A percentile compares a stretch with the other conserved stretches of the same genome.
These are phyloP conservation scores for Hypoxylon cercidicola DNA, from an alignment of 495 filamentous ascomycete genomes.

Conservation along the genomic window DNA sequence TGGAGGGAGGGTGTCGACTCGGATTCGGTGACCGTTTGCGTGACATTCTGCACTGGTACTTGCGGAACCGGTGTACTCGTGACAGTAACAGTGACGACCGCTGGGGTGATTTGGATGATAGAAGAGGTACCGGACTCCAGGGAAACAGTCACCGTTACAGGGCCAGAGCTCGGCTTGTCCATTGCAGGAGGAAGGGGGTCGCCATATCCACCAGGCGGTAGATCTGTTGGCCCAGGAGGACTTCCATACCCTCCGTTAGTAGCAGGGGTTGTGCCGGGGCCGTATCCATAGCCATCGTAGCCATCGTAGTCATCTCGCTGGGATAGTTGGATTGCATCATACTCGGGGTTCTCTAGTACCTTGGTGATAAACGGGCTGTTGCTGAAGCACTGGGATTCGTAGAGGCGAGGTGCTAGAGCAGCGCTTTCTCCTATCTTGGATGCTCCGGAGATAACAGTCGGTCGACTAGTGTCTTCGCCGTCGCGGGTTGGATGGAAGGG, in stretches of 20 bases:
- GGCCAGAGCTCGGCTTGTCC: slow-evolving; percentile 16
- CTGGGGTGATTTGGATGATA: background rate
- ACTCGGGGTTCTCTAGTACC: background rate
- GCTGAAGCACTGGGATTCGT: background rate
- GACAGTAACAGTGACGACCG: slow-evolving; percentile 13
- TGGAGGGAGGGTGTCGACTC: background rate
- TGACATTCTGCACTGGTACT: slow-evolving; percentile 13
- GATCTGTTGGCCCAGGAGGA: slow-evolving; percentile 13
- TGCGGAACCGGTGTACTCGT: slow-evolving; percentile 17
- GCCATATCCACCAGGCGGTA: slow-evolving; percentile 36
- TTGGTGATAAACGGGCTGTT: slow-evolving; percentile 24
- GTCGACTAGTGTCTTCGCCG: slow-evolving; percentile 12
- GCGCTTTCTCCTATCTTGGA: too few species aligned
- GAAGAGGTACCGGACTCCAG: slow-evolving; percentile 13
- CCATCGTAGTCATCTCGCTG: slow-evolving; percentile 27
- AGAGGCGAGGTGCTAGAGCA: background rate
- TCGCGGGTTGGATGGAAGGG: slow-evolving; percentile 8
- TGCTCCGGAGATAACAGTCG: background rate
- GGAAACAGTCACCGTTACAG: slow-evolving; percentile 22
- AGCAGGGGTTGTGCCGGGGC: slow-evolving; percentile 11
- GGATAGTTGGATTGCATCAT: slow-evolving; percentile 1
- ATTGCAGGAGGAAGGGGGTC: slow-evolving; percentile 14
- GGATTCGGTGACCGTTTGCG: slow-evolving; percentile 21
- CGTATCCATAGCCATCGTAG: slow-evolving; percentile 30
- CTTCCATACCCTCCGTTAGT: slow-evolving; percentile 31